These are phyloP conservation scores for Aaosphaeria pasadenensis DNA, from an alignment of 2,329 filamentous ascomycete species.

Conservation along the genomic window DNA sequence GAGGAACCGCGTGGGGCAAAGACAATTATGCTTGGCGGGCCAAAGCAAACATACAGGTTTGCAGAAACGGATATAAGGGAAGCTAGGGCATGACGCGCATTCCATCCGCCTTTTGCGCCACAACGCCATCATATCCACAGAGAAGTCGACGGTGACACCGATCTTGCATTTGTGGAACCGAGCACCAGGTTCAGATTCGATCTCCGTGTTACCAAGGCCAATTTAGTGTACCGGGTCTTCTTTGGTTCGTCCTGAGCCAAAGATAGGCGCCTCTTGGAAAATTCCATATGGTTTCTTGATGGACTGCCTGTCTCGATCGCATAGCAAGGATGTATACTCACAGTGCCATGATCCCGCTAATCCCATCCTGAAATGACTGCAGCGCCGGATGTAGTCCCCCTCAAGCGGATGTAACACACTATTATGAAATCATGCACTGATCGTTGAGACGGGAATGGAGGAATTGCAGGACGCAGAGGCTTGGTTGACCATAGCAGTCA, in stretches of 20 bases:
- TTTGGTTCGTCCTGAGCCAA: conserved; percentile 8
- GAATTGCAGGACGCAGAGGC: too few relatives aligned
- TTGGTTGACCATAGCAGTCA: too few relatives aligned
- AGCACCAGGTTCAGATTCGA: conserved; percentile 30
- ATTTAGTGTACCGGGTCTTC: conserved; percentile 13
- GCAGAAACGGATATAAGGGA: conserved; percentile 14
- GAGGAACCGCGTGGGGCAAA: conserved; percentile 23
- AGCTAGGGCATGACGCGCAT: conserved; percentile 30
- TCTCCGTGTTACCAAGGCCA: conserved; percentile 26
- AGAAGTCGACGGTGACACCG: conserved; percentile 26
- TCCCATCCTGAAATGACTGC: too few relatives aligned
- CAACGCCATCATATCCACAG: conserved; percentile 24
- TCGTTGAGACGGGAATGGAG: too few relatives aligned
- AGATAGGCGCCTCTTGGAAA: conserved; percentile 4
- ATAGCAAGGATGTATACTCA: too few relatives aligned
- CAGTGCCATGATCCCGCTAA: too few relatives aligned
- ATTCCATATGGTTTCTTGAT: too few relatives aligned
- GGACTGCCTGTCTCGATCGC: too few relatives aligned
- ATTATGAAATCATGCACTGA: too few relatives aligned
- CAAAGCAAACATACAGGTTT: conserved; percentile 13
- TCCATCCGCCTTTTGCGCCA: conserved; percentile 27
- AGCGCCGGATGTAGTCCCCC: too few relatives aligned
- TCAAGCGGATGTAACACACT: too few relatives aligned
- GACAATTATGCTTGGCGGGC: conserved; percentile 22
- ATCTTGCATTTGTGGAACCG: conserved; percentile 39